Evolutionary conservation across 2,329 filamentous ascomycete genomes (phyloP), one percentile per base, ranked within the genome.

Genomic region (Colletotrichum acutatum): DNA sequence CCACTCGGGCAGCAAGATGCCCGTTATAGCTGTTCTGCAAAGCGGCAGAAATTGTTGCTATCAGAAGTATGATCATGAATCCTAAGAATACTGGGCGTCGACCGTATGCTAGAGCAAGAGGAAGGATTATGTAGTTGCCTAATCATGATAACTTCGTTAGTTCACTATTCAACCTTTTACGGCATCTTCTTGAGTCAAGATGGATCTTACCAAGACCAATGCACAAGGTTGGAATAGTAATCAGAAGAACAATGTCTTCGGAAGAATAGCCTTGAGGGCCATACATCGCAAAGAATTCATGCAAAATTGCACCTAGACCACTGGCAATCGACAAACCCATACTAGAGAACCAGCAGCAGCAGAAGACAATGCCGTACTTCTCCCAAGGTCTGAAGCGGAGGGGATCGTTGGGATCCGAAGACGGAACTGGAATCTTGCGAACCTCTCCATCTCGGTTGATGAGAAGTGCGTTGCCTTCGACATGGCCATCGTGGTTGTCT

Each of bases 301-400:
- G 76, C 12, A 84, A 75, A 37, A 84, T 81, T 0, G 81, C 76
- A 3, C 83, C 87, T 5, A 89, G 80, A 68, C 87, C 87, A 78
- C 87, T 86, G 57, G 88, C 83, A 61, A 89, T 83, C 52, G 86
- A 86, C 83, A 89, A 69, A 2, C 76, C 76, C 70, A 79, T 78
- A 59, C 79, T 76, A 3, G 74, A 78, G 65, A 79, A 81, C 78
- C 79, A 80, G 66, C 80, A 80, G 66, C 78, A 80, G 54, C 76
- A 72, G 16, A 75, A 54, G 1, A 77, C 65, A 12, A 78, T 68
- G 52, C 64, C 74, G 6, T 74, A 68, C 58, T 79, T 78, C 56
- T 76, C 70, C 77, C 77, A 80, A 53, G 42, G 37, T 16, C 67
- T 57, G 61, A 76, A 76, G 42, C 79, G 77, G 16, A 80, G 76